phyloP scores from a whole-genome alignment of 805 yeast genomes.

The Candida incommunis region DNA sequence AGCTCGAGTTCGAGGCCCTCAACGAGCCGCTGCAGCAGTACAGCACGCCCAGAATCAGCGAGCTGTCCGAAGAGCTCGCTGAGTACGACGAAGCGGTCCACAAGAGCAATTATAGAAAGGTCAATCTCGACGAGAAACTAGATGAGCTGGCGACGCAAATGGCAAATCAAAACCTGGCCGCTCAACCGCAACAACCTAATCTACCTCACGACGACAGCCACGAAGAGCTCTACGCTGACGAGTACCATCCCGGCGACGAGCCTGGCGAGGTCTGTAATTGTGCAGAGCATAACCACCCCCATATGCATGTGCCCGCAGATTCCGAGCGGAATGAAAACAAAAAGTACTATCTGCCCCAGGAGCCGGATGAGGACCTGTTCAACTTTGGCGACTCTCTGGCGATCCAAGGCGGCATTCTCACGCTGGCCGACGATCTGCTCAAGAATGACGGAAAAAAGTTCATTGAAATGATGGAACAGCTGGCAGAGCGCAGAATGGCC shows the following conservation, averaged over 20 bases:
- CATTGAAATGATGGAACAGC: conserved; percentile 63
- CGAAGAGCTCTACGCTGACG: conserved; percentile 5
- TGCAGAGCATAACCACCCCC: conserved; percentile 4
- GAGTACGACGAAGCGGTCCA: conserved; percentile 3
- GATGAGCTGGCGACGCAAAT: too few species aligned
- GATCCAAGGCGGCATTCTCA: conserved; percentile 30
- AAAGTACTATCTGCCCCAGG: background rate
- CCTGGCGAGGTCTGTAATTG: conserved; percentile 2
- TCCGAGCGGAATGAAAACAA: background rate
- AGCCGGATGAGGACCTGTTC: conserved; percentile 8
- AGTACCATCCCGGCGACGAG: conserved; percentile 5
- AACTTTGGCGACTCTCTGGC: conserved; percentile 19
- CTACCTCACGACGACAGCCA: conserved; percentile 7
- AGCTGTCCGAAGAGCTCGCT: conserved; percentile 3
- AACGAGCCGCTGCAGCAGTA: background rate
- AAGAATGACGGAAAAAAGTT: conserved; percentile 67
- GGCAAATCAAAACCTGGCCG: too few species aligned
- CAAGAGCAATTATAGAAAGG: background rate
- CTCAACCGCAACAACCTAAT: too few species aligned
- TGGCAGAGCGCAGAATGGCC: conserved; percentile 39
- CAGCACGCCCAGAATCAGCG: background rate
- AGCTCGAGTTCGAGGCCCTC: background rate
- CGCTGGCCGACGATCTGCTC: conserved; percentile 69
- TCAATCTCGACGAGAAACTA: too few species aligned
- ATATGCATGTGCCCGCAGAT: conserved; percentile 1